Base-by-base conservation (phyloP, 768 basidiomycete species). In the Boletus huronensis region DNA sequence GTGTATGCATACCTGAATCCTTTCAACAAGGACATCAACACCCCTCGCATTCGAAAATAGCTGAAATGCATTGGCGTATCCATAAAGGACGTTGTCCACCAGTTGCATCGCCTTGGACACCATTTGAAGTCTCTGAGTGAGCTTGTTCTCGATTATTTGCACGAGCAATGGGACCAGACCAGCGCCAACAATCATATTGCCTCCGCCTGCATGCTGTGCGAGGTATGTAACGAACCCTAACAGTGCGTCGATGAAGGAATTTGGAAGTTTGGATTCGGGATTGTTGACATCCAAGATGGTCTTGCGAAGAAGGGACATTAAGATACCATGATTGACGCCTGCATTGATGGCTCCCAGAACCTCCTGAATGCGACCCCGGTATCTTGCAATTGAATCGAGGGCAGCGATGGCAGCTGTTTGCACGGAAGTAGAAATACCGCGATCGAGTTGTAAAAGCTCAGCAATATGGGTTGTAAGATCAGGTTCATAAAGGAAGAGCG, bases 141-240 rank as follows among this genome's bases (percentile, higher is more conserved):
- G 75, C 57, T 80, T 81, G 69, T 87, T 91, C 70, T 93, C 88
- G 61, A 96, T 84, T 38, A 96, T 77, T 64, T 97, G 93, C 49
- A 98, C 87, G 26, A 99, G 77, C 14, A 96, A 74, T 2, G 91
- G 91, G 47, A 99, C 82, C 42, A 97, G 74, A 4, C 97, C 97
- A 29, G 97, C 96, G 23, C 93, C 88, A 52, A 98, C 90, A 41
- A 98, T 83, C 93, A 97, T 92, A 62, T 88, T 91, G 9, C 89
- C 92, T 31, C 93, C 92, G 3, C 87, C 81, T 2, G 90, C 81
- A 67, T 93, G 87, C 13, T 88, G 87, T 11, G 93, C 84, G 55
- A 98, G 81, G 72, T 86, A 91, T 2, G 89, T 92, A 39, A 98
- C 80, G 66, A 98, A 91, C 26, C 85, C 83, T 53, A 98, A 72